Base-by-base conservation (phyloP, 495 filamentous ascomycete genomes). In the Annulohypoxylon nitens region DNA sequence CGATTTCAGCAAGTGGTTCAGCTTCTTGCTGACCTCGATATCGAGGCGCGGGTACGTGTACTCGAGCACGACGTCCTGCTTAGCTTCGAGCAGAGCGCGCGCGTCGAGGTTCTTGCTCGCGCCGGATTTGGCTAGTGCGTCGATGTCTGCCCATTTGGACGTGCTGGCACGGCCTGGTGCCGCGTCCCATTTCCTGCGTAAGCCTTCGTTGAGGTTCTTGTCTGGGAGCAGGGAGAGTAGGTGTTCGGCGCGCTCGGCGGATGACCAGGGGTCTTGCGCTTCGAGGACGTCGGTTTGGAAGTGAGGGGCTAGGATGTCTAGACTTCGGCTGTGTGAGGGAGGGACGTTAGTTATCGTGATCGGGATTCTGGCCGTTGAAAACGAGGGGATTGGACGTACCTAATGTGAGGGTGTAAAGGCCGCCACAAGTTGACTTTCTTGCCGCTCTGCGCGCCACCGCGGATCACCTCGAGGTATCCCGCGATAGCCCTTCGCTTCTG, bases 21-120 rank as follows among this genome's bases (percentile, higher is more conserved):
- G 89, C 77, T 97, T 97, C 83, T 98, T 98, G 75, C 92, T 93
- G 74, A 99, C 96, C 73, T 97, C 94, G 63, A 93, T 93, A 85
- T 99, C 96, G 58, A 99, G 90, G 9, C 96, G 90, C n/a, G 96
- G 97, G 80, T 99, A 99, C 4, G 96, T 97, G 81, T 98, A 98
- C 81, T 98, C 97, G 26, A 99, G 87, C 12, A 98, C 89, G 50
- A 98, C 90, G 76, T 98, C 96, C 73, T 97, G 93, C 82, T 97
- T 98, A 25, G 92, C 93, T 67, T 98, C 93, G n/a, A 90, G 85
- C 25, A 98, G 86, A 2, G 88, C 86, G 57, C 84, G 82, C 2
- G 88, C 67, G 74, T 93, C 89, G 0, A 95, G 80, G 1, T 83
- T 87, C 57, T 89, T 90, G 77, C 88, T 89, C 10, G 87, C 88